Evolutionary conservation across 495 filamentous ascomycete genomes (phyloP), one percentile per base, ranked within the genome.

Genomic region (Hypoxylon intermedium): DNA sequence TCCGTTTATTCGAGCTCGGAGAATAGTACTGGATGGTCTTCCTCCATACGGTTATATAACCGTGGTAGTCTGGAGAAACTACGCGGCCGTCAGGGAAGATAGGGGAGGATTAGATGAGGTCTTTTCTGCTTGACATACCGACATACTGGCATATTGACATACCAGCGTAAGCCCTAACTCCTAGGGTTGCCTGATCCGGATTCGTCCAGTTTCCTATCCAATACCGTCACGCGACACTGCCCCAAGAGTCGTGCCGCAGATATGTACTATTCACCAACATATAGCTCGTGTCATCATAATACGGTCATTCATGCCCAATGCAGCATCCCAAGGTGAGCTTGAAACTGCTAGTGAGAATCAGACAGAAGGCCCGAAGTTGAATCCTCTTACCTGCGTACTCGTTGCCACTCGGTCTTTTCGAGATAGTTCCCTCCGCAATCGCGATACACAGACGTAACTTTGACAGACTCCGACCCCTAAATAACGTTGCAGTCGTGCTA

Each of bases 141-240:
- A n/a, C n/a, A n/a, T n/a, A n/a, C n/a, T n/a, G 36, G 16, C 15
- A 37, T n/a, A n/a, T n/a, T n/a, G n/a, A n/a, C n/a, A n/a, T n/a
- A n/a, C n/a, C n/a, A n/a, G n/a, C 38, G 40, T 65, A 65, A 65
- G 62, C 62, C 62, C 55, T 65, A 65, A 48, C 46, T 57, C 56
- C 34, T 44, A 19, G 13, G 33, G 47, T 57, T 65, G 11, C 62
- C 52, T 16, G 15, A 60, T 57, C 18, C 36, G 47, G 51, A 47
- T 24, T 47, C 15, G 16, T 59, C 61, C 9, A 34, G 12, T 19
- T 15, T 38, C 42, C 12, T 51, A 36, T 44, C 60, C 60, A 58
- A 58, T 53, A 21, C 21, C 61, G 23, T 45, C 49, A 59, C 61
- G 40, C 54, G 54, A 59, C 49, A 23, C 28, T 26, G 43, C 38